Evolutionary conservation across 2,329 filamentous ascomycete genomes (phyloP), one percentile per base, ranked within the genome.

Genomic region (Cladorrhinum sp.): DNA sequence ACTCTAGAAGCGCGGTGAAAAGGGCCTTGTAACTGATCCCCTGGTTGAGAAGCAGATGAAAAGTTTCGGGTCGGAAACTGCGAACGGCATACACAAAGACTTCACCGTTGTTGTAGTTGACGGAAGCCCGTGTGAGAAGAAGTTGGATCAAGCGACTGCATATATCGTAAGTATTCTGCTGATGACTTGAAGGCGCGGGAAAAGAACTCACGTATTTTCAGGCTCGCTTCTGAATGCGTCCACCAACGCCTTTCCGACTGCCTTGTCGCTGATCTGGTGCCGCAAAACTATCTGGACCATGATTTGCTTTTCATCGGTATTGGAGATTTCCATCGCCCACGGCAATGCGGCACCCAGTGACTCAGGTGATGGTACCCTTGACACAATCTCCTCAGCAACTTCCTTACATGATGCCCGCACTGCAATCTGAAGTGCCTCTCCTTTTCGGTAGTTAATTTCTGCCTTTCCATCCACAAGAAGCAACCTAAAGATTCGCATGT

Each of bases 41-140:
- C 45, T 70, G 66, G 25, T 57, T 57, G 20, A 70, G 64, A 3
- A 70, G 64, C 7, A 70, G 50, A 6, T 60, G 65, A 20, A 70
- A 65, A 3, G 61, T 59, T 5, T 67, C 65, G 5, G 54, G 50
- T 3, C 63, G 64, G 49, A 65, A 65, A 24, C 64, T 67, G 1
- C 65, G 62, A 25, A 69, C 64, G n/a, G 68, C 66, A 24, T 64
- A 62, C 3, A 66, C 58, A 32, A 69, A 68, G n/a, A 64, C 66
- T 25, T 71, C 66, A 2, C 69, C 69, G 24, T 66, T 65, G 58
- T 70, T 69, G 59, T 67, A 66, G 45, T 71, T 68, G 9, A 69
- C 66, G 1, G 65, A 67, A 9, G 64, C 65, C 6, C 63, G 58
- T 2, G 61, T 64, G 9, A 71, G 58, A 3, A 71, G 65, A 1